phyloP scores from a whole-genome alignment of 768 basidiomycete species.

The Xanthoconium purpureum region DNA sequence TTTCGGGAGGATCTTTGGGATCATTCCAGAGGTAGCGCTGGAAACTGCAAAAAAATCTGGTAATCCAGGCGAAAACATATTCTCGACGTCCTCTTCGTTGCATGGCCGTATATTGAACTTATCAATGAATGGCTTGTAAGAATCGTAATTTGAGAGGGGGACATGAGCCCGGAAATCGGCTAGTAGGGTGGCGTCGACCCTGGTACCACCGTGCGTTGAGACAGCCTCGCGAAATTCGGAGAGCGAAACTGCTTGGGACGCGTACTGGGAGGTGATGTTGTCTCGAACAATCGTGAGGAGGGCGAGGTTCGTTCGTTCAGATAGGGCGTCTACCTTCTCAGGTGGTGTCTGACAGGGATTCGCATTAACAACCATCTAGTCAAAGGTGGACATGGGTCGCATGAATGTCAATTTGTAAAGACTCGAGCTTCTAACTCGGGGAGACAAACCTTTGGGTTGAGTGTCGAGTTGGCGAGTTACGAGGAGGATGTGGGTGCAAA shows the following conservation, averaged over 20 bases:
- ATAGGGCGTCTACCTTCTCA: neutral
- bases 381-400: no score
- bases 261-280: slow-evolving; percentile 11
- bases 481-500: neutral
- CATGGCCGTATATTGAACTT: slow-evolving; percentile 17
- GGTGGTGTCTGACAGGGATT: neutral
- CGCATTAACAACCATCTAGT: neutral
- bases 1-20: slow-evolving; percentile 6
- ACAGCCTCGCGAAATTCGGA: slow-evolving; percentile 9
- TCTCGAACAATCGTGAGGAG: slow-evolving; percentile 8
- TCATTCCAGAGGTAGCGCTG: slow-evolving; percentile 16
- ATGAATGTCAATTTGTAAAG: neutral
- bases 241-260: neutral
- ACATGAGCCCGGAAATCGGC: slow-evolving; percentile 5
- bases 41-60: slow-evolving; percentile 9
- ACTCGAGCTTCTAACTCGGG: no score
- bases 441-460: neutral
- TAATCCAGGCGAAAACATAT: slow-evolving; percentile 21
- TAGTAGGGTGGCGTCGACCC: slow-evolving; percentile 6
- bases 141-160: slow-evolving; percentile 12
- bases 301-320: neutral
- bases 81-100: slow-evolving; percentile 16
- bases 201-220: neutral
- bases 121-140: slow-evolving; percentile 12
- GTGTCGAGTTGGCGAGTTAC: neutral